phyloP scores from a whole-genome alignment of 1,139 yeast genomes.

The Torulaspora globosa region DNA sequence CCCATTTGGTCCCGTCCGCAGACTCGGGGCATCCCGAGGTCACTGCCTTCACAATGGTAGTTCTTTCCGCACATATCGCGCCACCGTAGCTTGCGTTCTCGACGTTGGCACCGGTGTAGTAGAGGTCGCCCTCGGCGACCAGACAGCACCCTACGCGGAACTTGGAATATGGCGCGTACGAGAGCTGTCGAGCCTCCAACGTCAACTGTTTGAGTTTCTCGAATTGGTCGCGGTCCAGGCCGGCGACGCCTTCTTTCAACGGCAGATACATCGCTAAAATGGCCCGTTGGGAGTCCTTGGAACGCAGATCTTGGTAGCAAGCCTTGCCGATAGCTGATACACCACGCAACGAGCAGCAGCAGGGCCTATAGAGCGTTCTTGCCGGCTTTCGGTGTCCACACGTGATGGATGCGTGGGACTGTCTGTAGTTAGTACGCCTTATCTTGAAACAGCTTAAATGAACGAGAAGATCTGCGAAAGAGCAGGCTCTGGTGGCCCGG shows the following conservation, averaged over 20 bases:
- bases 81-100: constrained; percentile 94
- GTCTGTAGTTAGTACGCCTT: neutral
- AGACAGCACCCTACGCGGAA: constrained; percentile 84
- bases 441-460: neutral
- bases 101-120: constrained; percentile 73
- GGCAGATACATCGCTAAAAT: constrained; percentile 6
- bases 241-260: constrained; percentile 13
- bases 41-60: constrained; percentile 70
- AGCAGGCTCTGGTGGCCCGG: constrained; percentile 1
- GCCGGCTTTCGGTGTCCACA: neutral
- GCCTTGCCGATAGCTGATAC: no score
- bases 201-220: constrained; percentile 34
- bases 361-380: neutral
- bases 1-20: constrained; percentile 19
- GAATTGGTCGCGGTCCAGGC: constrained; percentile 36
- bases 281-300: neutral
- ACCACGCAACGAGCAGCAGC: neutral
- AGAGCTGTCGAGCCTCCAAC: constrained; percentile 46
- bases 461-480: neutral
- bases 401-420: constrained; percentile 2
- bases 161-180: constrained; percentile 81
- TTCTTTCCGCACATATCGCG: constrained; percentile 85
- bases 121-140: constrained; percentile 48
- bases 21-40: constrained; percentile 33
- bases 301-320: neutral